phyloP scores from a whole-genome alignment of 768 basidiomycete genomes.

The Pleurotus ostreatus region DNA sequence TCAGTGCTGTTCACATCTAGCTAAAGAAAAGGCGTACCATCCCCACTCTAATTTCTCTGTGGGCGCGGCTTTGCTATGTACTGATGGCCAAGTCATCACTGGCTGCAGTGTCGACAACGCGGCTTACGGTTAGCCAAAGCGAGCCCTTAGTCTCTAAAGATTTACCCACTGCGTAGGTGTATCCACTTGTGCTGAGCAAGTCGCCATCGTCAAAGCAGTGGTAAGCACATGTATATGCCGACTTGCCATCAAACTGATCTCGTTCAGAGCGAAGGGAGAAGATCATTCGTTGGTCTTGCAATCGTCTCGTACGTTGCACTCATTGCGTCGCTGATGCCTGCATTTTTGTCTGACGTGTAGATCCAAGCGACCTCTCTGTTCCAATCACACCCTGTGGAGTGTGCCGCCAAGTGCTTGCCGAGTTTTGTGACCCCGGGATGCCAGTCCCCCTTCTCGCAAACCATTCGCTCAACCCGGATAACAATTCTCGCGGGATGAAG shows the following conservation, averaged over 20 bases:
- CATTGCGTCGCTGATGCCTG: background rate
- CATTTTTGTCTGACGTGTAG: background rate
- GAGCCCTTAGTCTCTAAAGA: background rate
- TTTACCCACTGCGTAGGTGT: background rate
- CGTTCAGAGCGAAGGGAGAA: background rate
- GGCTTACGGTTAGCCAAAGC: background rate
- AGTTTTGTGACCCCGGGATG: slow-evolving; percentile 1
- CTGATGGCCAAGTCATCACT: background rate
- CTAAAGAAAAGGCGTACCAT: slow-evolving; percentile 1
- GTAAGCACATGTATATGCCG: background rate
- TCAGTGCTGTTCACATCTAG: background rate
- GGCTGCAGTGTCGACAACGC: background rate
- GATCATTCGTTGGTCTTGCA: background rate
- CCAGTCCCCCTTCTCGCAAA: background rate
- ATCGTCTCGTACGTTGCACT: background rate
- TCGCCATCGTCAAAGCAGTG: background rate
- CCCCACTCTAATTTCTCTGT: background rate
- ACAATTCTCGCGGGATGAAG: background rate
- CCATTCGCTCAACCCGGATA: background rate
- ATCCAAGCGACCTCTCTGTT: background rate
- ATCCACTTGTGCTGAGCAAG: background rate
- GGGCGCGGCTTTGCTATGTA: slow-evolving; percentile 1
- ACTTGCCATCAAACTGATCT: background rate
- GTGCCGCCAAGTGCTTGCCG: slow-evolving; percentile 1
- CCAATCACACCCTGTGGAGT: background rate